Conservation (phyloP, 768 basidiomycete genomes). For the Suillus sp. region DNA sequence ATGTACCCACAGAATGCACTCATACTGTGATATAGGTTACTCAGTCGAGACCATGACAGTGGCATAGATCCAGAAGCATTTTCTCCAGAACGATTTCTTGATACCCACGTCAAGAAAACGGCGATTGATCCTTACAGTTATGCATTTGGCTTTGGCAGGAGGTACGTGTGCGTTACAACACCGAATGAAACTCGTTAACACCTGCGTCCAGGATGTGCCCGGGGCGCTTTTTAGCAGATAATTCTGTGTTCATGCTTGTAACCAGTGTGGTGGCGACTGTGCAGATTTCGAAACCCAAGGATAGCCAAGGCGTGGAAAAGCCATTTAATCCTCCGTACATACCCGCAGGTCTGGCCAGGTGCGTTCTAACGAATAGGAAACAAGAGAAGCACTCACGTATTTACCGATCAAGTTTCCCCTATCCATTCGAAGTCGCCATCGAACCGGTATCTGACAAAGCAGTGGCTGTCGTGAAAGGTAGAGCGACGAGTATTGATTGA, state of each 20-base stretch:
- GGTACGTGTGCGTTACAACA: not conserved
- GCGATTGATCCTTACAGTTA: slow-evolving; percentile 11
- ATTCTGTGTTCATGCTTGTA: slow-evolving; percentile 9
- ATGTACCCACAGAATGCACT: not conserved
- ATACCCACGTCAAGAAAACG: slow-evolving; percentile 7
- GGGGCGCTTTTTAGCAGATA: slow-evolving; percentile 10
- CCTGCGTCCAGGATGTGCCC: slow-evolving; percentile 2
- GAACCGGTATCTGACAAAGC: slow-evolving; percentile 16
- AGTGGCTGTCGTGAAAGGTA: slow-evolving; percentile 15
- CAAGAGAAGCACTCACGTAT: not conserved
- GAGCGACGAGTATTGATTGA: not conserved
- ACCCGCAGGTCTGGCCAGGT: slow-evolving; percentile 4
- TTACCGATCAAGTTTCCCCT: slow-evolving; percentile 13
- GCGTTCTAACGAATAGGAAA: not conserved
- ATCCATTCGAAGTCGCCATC: slow-evolving; percentile 16
- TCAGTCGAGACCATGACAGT: slow-evolving; percentile 9
- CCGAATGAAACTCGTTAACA: not conserved
- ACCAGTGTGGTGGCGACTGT: slow-evolving; percentile 4
- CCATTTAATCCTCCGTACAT: slow-evolving; percentile 8
- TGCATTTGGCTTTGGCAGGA: slow-evolving; percentile 13
- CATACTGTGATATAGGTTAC: not conserved
- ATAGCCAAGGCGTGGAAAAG: not conserved
- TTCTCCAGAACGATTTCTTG: slow-evolving; percentile 12
- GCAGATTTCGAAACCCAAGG: slow-evolving; percentile 6
- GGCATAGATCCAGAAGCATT: slow-evolving; percentile 9